Conservation (phyloP, 2,329 filamentous ascomycete species). For the Trichoderma sp. region DNA sequence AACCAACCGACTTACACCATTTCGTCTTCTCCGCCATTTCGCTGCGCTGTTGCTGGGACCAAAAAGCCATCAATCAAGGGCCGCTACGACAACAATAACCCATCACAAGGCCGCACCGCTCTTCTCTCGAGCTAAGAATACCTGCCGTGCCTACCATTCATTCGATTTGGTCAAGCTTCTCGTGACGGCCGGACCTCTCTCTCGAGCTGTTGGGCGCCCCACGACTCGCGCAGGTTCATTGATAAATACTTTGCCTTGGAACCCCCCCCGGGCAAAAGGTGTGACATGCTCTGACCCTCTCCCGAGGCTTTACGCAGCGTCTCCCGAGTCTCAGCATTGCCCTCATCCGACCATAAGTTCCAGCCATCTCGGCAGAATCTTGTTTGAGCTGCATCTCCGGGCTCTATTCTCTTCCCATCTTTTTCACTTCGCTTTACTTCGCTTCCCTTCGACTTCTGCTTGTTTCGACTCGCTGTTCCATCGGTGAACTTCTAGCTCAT, state of each 20-base stretch:
- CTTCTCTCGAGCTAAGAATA: conserved; percentile 10
- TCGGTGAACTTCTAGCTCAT: not conserved
- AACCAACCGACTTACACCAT: conserved; percentile 33
- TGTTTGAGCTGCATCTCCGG: conserved; percentile 1
- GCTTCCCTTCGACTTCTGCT: not conserved
- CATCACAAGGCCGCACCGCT: conserved; percentile 14
- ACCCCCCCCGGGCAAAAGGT: not conserved
- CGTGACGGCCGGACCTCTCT: not conserved
- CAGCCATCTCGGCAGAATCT: not conserved
- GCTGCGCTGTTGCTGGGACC: conserved; percentile 23
- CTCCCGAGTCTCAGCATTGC: conserved; percentile 9
- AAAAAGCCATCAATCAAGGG: conserved; percentile 16
- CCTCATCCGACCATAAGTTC: conserved; percentile 1
- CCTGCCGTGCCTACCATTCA: not conserved
- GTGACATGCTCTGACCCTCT: conserved; percentile 16
- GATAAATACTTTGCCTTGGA: conserved; percentile 22
- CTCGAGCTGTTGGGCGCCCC: not conserved
- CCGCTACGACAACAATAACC: conserved; percentile 25
- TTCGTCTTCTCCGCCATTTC: conserved; percentile 16
- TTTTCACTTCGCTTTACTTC: not conserved
- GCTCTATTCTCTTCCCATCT: not conserved
- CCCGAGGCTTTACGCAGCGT: not conserved
- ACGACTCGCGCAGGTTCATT: conserved; percentile 20
- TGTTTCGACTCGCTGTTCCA: not conserved
- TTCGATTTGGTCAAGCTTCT: conserved; percentile 8